Evolutionary conservation across 2,329 filamentous ascomycete species (phyloP), one percentile per base, ranked within the genome.

Genomic region (Cercospora sp.): DNA sequence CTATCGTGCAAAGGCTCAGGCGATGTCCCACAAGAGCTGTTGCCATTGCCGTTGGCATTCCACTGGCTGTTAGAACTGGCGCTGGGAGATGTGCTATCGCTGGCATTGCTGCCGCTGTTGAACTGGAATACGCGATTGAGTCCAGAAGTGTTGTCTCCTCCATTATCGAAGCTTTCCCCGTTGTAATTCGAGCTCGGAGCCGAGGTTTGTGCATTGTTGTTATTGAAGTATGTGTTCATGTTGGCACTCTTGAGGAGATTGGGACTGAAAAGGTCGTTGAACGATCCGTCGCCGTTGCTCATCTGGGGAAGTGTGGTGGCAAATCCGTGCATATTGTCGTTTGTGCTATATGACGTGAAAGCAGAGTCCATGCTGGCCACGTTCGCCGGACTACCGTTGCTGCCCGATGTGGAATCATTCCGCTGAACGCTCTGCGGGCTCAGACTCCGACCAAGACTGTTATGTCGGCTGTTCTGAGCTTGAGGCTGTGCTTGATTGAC

Each of bases 1-100:
- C 91, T 94, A 73, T 91, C 90, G 33, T 88, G 90, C 59, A 85
- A 88, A 1, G 91, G 89, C 78, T 94, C 91, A 1, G 91, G 91
- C 2, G 91, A 94, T 0, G 91, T 94, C 28, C 90, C 90, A 75
- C 90, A 93, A 30, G 76, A 78, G 26, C 89, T 91, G 72, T 87
- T 89, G 4, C 87, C 87, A 12, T 88, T 86, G 1, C 85, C 86
- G 57, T 84, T 84, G 68, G 81, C 82, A 63, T 79, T 81, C 73
- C 80, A 83, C 42, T 84, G 83, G 36, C 84, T 86, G 36, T 80
- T 79, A 12, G 84, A 85, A 12, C 84, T 85, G 16, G 79, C 79
- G 26, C 84, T 85, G 3, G 84, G 84, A 18, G 84, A 86, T 33
- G 81, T 82, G 68, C 82, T 83, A 64, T 83, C 81, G 53, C 81